Conservation (phyloP, 306 rosid genomes). For the Trifolium repens region DNA sequence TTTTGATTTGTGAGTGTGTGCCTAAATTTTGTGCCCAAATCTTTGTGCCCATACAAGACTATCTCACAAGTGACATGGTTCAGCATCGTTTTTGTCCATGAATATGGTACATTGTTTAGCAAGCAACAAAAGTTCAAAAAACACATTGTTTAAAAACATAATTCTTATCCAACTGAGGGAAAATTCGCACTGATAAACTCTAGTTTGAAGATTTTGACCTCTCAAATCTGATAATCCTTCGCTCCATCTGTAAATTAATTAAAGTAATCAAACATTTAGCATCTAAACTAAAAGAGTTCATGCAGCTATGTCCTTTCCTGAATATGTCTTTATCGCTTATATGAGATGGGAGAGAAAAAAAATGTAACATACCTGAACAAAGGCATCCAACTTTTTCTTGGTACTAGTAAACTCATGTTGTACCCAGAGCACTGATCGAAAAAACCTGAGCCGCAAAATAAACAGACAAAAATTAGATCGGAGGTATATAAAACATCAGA, state of each 20-base stretch:
- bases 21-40: too few relatives aligned
- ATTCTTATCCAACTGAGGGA: conserved; percentile 18
- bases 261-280: not conserved
- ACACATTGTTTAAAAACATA: not conserved
- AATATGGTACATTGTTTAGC: not conserved
- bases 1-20: too few relatives aligned
- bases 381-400: conserved; percentile 48
- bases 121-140: not conserved
- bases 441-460: conserved; percentile 49
- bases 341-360: not conserved
- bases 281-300: not conserved
- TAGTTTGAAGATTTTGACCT: conserved; percentile 28
- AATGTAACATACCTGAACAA: conserved; percentile 49
- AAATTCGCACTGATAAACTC: conserved; percentile 19
- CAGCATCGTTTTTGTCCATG: not conserved
- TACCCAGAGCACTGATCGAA: conserved; percentile 43
- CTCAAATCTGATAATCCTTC: conserved; percentile 47
- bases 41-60: too few relatives aligned
- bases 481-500: too few relatives aligned
- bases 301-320: not conserved
- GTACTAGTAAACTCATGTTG: conserved; percentile 51
- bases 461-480: conserved; percentile 6
- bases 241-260: conserved; percentile 57
- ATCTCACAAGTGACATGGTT: not conserved
- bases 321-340: conserved; percentile 6